Evolutionary conservation across 169 alveolate species (phyloP).

Genomic region (Plasmodium vinckei): DNA sequence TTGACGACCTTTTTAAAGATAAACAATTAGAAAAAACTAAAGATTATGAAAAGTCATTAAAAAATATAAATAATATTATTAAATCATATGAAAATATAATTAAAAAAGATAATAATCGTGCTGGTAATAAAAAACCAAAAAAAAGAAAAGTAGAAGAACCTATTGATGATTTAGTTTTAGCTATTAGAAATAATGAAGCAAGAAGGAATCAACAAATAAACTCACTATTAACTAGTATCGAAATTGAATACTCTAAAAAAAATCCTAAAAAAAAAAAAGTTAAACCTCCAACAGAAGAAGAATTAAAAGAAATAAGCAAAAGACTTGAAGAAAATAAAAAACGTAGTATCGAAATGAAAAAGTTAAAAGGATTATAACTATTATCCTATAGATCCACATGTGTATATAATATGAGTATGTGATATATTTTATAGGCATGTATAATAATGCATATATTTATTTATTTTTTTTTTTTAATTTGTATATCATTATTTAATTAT

Average conservation of each 20-base stretch:
- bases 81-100: background rate
- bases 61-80: constrained; percentile 32
- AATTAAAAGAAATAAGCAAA: constrained; percentile 33
- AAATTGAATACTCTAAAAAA: constrained; percentile 32
- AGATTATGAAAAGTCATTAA: constrained; percentile 21
- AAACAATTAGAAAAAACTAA: constrained; percentile 41
- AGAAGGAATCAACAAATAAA: constrained; percentile 28
- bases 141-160: constrained; percentile 22
- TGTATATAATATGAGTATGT: too few relatives aligned
- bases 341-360: constrained; percentile 13
- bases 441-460: background rate
- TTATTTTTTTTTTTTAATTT: constrained; percentile 27
- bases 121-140: constrained; percentile 6
- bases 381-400: background rate
- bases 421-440: too few relatives aligned
- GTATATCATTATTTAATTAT: background rate
- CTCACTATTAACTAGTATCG: constrained; percentile 24
- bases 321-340: constrained; percentile 58
- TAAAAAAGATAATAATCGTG: constrained; percentile 12
- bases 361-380: constrained; percentile 1
- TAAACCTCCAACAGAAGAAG: constrained; percentile 65
- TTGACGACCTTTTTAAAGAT: constrained; percentile 49
- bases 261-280: constrained; percentile 36
- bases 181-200: constrained; percentile 72
- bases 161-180: constrained; percentile 54